Evolutionary conservation across 306 rosid genomes (phyloP), one percentile per base, ranked within the genome.

Genomic region (Vicia villosa): DNA sequence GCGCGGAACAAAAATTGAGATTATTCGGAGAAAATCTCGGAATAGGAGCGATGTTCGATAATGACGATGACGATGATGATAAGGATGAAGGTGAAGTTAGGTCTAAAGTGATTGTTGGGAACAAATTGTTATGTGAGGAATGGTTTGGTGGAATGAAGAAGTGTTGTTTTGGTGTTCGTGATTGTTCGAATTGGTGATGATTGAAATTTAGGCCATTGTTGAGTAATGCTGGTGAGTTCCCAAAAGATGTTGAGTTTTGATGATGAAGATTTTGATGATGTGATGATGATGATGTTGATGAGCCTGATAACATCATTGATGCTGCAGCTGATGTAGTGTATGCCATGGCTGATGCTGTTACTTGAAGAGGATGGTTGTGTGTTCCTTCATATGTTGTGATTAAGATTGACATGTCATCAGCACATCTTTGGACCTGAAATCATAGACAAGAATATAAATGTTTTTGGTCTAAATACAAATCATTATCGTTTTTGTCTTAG

Each of bases 261-360:
- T 70, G 73, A 16, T 52, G 73, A 14, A 70, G 64, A 55, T 55
- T 88, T 83, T 54, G 80, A 80, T 40, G 81, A 82, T 40, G 70
- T 45, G 73, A 14, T 73, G 81, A 75, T 24, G 63, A 14, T 56
- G 95, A 88, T 55, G 83, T 84, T 40, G 88, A 79, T 49, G 91
- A 86, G 36, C 86, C 89, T 11, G 95, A 82, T 60, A 88, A 32
- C 6, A 91, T 82, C 91, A 87, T 87, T 21, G 96, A 84, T 17
- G 88, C 94, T 0, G 95, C 97, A 0, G 97, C 97, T 0, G 95
- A 86, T 70, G 96, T 92, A 22, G 95, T 84, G 82, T 93, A 92
- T 28, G 96, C 96, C 87, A 89, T 91, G 22, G 91, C 88, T 26
- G 91, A 71, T 83, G 96, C 95, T 64, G 97, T 77, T 32, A 84